Conservation (phyloP, 345 rosid species). For the Theobroma cacao region DNA sequence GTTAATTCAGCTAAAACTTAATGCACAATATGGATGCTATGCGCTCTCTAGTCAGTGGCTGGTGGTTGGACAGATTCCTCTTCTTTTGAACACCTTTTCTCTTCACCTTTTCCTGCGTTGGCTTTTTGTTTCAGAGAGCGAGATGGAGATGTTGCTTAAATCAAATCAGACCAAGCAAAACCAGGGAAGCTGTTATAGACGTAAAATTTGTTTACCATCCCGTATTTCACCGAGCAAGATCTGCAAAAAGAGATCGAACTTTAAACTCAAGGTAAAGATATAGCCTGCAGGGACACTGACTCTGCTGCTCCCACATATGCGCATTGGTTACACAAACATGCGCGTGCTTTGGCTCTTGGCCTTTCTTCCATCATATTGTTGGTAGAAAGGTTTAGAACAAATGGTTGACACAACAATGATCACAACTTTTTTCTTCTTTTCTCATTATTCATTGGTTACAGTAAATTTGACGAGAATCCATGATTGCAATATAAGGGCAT, state of each 20-base stretch:
- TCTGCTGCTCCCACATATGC: not conserved
- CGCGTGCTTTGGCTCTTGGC: not conserved
- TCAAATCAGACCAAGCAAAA: not conserved
- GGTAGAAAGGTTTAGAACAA: not conserved
- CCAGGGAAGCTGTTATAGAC: not conserved
- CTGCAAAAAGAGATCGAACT: not conserved
- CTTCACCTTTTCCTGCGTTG: not conserved
- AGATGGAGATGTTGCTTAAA: not conserved
- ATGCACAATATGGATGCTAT: not conserved
- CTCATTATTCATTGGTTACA: not conserved
- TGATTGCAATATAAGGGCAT: too few relatives aligned
- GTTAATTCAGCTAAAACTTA: not conserved
- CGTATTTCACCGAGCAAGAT: not conserved
- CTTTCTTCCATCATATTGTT: not conserved
- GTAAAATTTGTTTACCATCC: not conserved
- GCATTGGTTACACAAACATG: not conserved
- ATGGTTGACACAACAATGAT: not conserved
- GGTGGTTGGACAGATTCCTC: not conserved
- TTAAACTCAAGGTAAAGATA: not conserved
- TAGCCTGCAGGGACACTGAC: not conserved
- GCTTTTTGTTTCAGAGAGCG: not conserved
- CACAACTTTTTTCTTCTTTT: too few relatives aligned
- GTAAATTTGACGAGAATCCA: too few relatives aligned
- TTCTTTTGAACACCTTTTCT: not conserved
- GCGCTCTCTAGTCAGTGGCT: not conserved